Evolutionary conservation across 176 grass and related monocot species (phyloP).

Genomic region (Alopecurus myosuroides): DNA sequence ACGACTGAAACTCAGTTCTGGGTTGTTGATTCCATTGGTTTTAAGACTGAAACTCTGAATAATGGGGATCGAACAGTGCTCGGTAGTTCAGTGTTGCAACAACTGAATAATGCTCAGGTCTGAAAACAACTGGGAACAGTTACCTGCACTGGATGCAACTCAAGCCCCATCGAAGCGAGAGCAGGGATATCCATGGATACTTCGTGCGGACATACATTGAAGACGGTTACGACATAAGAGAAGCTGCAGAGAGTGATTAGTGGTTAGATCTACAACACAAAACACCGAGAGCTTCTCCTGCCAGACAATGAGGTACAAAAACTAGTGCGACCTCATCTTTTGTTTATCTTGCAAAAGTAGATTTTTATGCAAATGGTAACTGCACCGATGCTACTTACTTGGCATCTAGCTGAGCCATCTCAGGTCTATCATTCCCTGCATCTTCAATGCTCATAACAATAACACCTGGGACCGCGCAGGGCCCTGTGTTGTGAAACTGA

Average conservation of each 20-base stretch:
- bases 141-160: constrained; percentile 87
- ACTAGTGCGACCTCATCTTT: neutral
- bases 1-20: neutral
- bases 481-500: constrained; percentile 81
- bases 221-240: constrained; percentile 56
- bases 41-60: neutral
- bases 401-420: constrained; percentile 61
- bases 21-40: neutral
- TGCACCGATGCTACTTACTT: constrained; percentile 31
- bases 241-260: constrained; percentile 40
- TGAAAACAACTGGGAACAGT: neutral
- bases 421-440: constrained; percentile 33
- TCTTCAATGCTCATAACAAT: constrained; percentile 87
- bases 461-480: constrained; percentile 52
- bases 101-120: neutral
- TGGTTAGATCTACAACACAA: neutral
- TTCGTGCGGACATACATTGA: constrained; percentile 63
- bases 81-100: neutral
- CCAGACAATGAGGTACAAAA: neutral
- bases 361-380: neutral
- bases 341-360: neutral
- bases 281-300: neutral
- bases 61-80: neutral
- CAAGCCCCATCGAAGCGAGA: constrained; percentile 44
- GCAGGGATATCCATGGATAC: constrained; percentile 52